Percentiles rank a stretch among this genome's conserved stretches.
These are phyloP conservation scores for Podospora conica DNA, from an alignment of 495 filamentous ascomycete species.

Conservation along the genomic window DNA sequence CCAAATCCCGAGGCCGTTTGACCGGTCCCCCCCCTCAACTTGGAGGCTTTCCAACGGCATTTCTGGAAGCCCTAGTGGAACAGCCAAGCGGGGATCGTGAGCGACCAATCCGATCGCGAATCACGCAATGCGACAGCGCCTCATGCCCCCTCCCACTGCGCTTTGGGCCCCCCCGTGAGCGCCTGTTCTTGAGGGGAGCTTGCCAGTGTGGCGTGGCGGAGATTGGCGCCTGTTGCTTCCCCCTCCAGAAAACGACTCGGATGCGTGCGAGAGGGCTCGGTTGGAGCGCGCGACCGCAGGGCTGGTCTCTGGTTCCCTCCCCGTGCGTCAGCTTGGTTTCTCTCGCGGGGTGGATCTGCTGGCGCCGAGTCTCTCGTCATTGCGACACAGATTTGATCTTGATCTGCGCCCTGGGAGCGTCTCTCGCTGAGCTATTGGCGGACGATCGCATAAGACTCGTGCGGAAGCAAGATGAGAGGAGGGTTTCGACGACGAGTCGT, in stretches of 20 bases:
- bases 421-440: slow-evolving; percentile 1
- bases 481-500: neutral
- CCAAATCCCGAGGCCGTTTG: neutral
- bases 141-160: neutral
- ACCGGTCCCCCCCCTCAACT: neutral
- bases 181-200: neutral
- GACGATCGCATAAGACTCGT: neutral
- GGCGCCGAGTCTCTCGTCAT: neutral
- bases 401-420: neutral
- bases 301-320: neutral
- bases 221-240: neutral
- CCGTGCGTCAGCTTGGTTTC: neutral
- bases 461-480: neutral
- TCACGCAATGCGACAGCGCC: slow-evolving; percentile 3
- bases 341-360: neutral
- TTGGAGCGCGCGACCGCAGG: neutral
- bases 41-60: slow-evolving; percentile 5
- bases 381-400: neutral
- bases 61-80: slow-evolving; percentile 7
- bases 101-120: slow-evolving; percentile 4
- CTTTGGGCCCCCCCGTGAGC: slow-evolving; percentile 1
- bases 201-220: neutral
- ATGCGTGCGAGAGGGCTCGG: neutral
- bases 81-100: neutral
- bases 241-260: neutral